A percentile compares a stretch with the other conserved stretches of the same genome.
Evolutionary conservation across 2,329 filamentous ascomycete species (phyloP).

Genomic region (Diaporthe citri): DNA sequence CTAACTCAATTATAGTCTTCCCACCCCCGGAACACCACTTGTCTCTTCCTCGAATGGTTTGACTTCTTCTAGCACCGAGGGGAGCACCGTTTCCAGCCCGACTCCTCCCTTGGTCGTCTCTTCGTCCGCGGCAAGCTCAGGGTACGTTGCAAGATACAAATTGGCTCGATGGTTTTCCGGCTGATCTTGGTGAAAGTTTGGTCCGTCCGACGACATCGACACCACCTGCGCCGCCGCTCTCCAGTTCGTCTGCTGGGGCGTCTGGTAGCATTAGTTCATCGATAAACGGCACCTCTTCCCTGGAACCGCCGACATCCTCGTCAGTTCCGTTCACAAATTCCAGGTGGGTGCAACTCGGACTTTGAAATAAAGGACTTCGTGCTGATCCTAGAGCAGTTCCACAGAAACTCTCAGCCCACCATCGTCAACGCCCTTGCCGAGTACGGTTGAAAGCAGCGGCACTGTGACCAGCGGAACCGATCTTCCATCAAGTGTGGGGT

Average conservation of each 20-base stretch:
- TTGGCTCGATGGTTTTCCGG: not conserved
- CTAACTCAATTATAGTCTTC: conserved; percentile 13
- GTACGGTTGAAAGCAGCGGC: conserved; percentile 3
- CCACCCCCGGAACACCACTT: not conserved
- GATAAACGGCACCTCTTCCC: conserved; percentile 32
- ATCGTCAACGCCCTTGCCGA: not conserved
- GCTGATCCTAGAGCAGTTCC: conserved; percentile 24
- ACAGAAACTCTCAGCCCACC: not conserved
- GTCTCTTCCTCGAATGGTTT: not conserved
- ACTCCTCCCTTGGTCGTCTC: not conserved
- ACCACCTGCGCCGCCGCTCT: not conserved
- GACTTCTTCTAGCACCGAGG: conserved; percentile 12
- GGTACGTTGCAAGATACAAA: not conserved
- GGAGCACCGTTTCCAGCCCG: not conserved
- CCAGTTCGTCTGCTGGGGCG: conserved; percentile 15
- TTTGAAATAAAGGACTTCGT: not conserved
- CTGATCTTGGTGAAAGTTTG: conserved; percentile 5
- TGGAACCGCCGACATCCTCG: conserved; percentile 39
- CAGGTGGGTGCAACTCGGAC: conserved; percentile 14
- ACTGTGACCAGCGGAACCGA: not conserved
- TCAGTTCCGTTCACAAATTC: conserved; percentile 36
- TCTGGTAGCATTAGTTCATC: not conserved
- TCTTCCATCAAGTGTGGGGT: not conserved
- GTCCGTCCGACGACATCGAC: not conserved
- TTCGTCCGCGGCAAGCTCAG: conserved; percentile 11